These are phyloP conservation scores for Zea mays DNA, from an alignment of 176 grass and related monocot genomes.

Conservation along the genomic window DNA sequence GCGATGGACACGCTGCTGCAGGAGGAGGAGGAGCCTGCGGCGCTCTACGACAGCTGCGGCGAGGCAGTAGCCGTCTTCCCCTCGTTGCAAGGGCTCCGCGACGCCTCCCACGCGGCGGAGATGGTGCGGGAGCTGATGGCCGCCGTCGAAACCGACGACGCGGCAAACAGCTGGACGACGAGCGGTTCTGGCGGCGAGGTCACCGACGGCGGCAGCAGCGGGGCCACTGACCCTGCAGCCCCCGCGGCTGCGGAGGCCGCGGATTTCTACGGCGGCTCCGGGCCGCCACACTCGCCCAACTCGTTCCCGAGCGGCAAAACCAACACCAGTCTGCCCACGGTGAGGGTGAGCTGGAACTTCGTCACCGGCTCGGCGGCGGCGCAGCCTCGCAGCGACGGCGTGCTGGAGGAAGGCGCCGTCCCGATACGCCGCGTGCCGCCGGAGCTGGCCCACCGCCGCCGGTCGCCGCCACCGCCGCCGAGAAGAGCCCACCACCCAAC, in stretches of 20 bases:
- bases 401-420: background rate
- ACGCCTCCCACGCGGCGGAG: background rate
- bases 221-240: background rate
- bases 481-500: background rate
- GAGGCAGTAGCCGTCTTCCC: conserved; percentile 20
- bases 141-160: background rate
- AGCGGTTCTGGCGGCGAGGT: background rate
- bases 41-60: background rate
- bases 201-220: background rate
- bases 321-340: background rate
- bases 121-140: conserved; percentile 24
- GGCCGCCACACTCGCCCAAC: conserved; percentile 20
- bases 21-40: conserved; percentile 10
- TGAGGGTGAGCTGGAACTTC: conserved; percentile 62
- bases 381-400: background rate
- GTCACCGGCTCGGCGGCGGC: conserved; percentile 17
- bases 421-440: background rate
- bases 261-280: background rate
- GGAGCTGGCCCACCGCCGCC: background rate
- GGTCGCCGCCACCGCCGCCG: background rate
- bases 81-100: conserved; percentile 36
- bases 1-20: conserved; percentile 40
- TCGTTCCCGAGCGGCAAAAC: background rate
- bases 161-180: conserved; percentile 30
- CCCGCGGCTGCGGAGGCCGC: background rate